These are phyloP conservation scores for Vitrella brassicaformis DNA, from an alignment of 73 alveolate genomes.

Conservation along the genomic window DNA sequence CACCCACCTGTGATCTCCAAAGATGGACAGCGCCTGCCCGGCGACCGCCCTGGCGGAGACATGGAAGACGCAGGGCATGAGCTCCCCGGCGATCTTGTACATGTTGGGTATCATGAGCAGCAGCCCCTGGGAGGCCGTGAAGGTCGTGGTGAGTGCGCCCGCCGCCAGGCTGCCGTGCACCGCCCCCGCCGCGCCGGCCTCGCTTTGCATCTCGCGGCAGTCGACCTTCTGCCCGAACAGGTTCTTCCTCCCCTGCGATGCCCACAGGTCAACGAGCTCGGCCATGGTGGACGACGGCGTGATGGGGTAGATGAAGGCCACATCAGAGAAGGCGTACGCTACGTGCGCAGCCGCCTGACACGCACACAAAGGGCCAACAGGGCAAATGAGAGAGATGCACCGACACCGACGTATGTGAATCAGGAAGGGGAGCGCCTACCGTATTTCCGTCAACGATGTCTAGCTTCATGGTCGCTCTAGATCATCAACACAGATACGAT, in stretches of 20 bases:
- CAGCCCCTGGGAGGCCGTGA: constrained; percentile 36
- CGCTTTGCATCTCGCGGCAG: constrained; percentile 33
- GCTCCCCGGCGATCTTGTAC: constrained; percentile 35
- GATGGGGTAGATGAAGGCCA: constrained; percentile 43
- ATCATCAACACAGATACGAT: no score
- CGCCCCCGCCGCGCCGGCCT: constrained; percentile 35
- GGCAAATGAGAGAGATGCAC: no score
- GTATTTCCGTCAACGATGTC: no score
- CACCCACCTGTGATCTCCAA: constrained; percentile 11
- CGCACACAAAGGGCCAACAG: neutral
- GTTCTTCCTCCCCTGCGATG: constrained; percentile 25
- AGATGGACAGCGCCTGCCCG: constrained; percentile 26
- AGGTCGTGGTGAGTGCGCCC: constrained; percentile 27
- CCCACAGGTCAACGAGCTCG: constrained; percentile 39
- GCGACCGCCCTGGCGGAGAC: constrained; percentile 34
- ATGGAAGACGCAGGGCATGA: constrained; percentile 26
- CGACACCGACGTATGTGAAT: no score
- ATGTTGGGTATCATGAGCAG: constrained; percentile 34
- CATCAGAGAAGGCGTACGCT: constrained; percentile 42
- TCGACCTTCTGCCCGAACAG: constrained; percentile 30
- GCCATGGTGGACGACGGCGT: constrained; percentile 40
- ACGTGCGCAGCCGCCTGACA: constrained; percentile 37
- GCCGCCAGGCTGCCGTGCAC: constrained; percentile 28
- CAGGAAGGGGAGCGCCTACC: no score
- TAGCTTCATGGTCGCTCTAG: no score